Base-by-base conservation (phyloP, 495 filamentous ascomycete genomes). In the Halenospora varia region DNA sequence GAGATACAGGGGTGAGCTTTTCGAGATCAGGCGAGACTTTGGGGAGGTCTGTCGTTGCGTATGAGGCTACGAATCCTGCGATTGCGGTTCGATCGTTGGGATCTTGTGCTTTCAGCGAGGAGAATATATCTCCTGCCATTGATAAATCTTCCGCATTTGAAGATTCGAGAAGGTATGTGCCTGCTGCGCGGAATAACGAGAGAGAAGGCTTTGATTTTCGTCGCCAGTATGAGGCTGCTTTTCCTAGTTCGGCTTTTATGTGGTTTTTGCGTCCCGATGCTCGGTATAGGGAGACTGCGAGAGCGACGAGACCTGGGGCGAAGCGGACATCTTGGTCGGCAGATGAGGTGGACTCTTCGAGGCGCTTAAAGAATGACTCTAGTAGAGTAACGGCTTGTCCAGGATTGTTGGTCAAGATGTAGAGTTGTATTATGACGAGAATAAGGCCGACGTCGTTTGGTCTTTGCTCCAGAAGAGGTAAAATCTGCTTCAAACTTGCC, bases 401-500 rank as follows among this genome's bases (percentile, higher is more conserved):
- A 50, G 84, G 82, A 67, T 96, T 96, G 25, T 87, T 82, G 39
- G 75, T 79, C 44, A 82, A 76, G 15, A 96, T 75, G 64, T 95
- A 92, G 39, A 97, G 81, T 67, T 97, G 92, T 6, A 93, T 81
- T 17, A 90, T 82, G 11, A 89, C 93, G 41, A 97, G 75, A 9
- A 90, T 75, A 2, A 97, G 76, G 8, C 94, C 95, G 25, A 97
- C 73, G 65, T 99, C 92, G 57, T 82, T 83, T 0, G 92, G 90
- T 20, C 88, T 78, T 53, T 82, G 82, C 59, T 89, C 86, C 10
- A 96, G 75, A n/a, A 93, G 67, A 0, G 88, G 81, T 1, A 90
- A 72, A 18, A 96, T 82, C 29, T 82, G 69, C 63, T 87, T 89
- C n/a, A 96, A 70, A 15, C 84, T 86, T 17, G 85, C 76, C 51